These are phyloP conservation scores for Boechera divaricarpa DNA, from an alignment of 345 rosid species.

Conservation along the genomic window DNA sequence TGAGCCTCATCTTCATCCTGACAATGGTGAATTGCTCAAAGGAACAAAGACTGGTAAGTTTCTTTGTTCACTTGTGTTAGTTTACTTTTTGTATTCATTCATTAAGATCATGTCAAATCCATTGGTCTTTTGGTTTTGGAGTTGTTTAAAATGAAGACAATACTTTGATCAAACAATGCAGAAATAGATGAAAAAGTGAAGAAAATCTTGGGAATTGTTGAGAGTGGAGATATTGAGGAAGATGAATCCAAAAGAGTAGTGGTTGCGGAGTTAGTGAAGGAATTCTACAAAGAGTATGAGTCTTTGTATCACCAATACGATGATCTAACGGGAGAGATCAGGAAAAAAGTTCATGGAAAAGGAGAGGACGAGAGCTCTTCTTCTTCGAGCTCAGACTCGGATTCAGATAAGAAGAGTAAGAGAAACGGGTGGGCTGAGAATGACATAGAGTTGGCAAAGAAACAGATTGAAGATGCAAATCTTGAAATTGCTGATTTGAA, in stretches of 20 bases:
- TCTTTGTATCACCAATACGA: constrained; percentile 67
- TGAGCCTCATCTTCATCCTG: constrained; percentile 75
- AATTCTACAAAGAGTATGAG: constrained; percentile 70
- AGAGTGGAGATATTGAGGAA: constrained; percentile 62
- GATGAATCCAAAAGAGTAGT: constrained; percentile 59
- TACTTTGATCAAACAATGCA: constrained; percentile 47
- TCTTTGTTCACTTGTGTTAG: neutral
- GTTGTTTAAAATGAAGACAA: constrained; percentile 43
- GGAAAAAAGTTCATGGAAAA: constrained; percentile 61
- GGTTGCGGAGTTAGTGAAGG: constrained; percentile 67
- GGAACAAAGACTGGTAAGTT: constrained; percentile 72
- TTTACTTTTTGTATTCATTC: neutral
- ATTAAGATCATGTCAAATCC: neutral
- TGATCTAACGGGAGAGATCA: constrained; percentile 73
- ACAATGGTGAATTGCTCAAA: constrained; percentile 69
- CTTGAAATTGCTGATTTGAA: constrained; percentile 63
- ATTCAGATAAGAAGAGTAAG: constrained; percentile 53
- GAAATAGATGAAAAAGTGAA: constrained; percentile 76
- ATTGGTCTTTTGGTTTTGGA: neutral
- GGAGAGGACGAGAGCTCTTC: constrained; percentile 57
- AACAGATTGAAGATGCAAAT: constrained; percentile 65
- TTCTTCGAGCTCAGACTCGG: constrained; percentile 83
- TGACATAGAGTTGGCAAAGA: constrained; percentile 53
- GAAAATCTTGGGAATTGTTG: constrained; percentile 69
- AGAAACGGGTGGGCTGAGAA: constrained; percentile 58